Conservation (phyloP, 164 flowering plant genomes). For the Magnolia sinica region DNA sequence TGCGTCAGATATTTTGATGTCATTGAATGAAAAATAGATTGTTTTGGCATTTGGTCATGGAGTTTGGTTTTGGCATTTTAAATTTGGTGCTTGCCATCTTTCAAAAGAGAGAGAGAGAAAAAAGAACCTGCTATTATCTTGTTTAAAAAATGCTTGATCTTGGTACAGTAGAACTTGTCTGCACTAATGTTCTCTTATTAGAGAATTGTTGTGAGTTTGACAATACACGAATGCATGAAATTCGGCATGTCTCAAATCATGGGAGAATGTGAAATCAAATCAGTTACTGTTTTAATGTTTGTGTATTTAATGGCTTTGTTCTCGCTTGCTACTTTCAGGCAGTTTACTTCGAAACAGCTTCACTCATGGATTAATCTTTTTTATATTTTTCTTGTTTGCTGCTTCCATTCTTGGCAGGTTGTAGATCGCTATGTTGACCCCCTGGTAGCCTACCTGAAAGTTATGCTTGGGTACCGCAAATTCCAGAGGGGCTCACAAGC, state of each 20-base stretch:
- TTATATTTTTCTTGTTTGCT: background rate
- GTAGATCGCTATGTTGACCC: conserved; percentile 97
- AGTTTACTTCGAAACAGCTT: background rate
- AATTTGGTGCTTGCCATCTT: too few relatives aligned
- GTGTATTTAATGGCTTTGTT: background rate
- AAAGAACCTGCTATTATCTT: too few relatives aligned
- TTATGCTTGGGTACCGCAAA: conserved; percentile 85
- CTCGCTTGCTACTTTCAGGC: background rate
- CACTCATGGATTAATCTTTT: background rate
- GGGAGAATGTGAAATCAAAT: background rate
- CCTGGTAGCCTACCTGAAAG: conserved; percentile 69
- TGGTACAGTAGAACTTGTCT: background rate
- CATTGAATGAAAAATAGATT: too few relatives aligned
- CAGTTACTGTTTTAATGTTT: background rate
- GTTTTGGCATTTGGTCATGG: background rate
- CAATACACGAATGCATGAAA: background rate
- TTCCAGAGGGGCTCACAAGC: conserved; percentile 74
- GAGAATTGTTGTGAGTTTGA: too few relatives aligned
- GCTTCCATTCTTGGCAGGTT: conserved; percentile 47
- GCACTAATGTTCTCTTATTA: background rate
- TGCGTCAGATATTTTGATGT: too few relatives aligned
- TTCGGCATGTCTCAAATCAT: background rate
- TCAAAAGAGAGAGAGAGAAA: too few relatives aligned
- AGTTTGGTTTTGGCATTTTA: background rate
- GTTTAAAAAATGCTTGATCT: too few relatives aligned